Conservation (phyloP, 2,329 filamentous ascomycete species). For the Aspergillus vadensis region DNA sequence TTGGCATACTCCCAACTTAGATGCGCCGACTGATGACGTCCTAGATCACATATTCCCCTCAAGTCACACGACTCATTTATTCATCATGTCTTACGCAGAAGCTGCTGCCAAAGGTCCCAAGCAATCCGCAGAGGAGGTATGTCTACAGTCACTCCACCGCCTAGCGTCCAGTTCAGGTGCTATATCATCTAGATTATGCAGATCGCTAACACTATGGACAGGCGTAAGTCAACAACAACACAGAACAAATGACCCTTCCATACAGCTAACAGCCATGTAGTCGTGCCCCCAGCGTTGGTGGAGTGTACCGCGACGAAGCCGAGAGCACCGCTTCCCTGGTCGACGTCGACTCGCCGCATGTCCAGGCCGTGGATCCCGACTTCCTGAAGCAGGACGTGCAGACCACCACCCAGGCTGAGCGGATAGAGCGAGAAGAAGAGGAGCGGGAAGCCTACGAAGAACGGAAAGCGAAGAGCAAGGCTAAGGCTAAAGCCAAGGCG, state of each 20-base stretch:
- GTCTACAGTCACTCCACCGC: constrained; percentile 16
- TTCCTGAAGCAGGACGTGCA: constrained; percentile 47
- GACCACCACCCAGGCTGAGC: constrained; percentile 50
- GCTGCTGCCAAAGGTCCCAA: constrained; percentile 50
- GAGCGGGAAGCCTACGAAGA: constrained; percentile 33
- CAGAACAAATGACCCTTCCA: neutral
- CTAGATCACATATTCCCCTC: constrained; percentile 2
- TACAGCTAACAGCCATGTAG: constrained; percentile 27
- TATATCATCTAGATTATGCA: neutral
- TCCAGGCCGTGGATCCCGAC: constrained; percentile 45
- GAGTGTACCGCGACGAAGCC: constrained; percentile 42
- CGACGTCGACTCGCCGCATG: constrained; percentile 52
- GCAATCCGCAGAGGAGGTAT: constrained; percentile 51
- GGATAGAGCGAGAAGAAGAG: constrained; percentile 45
- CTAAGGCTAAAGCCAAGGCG: constrained; percentile 38
- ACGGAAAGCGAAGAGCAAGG: constrained; percentile 35
- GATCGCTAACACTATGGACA: constrained; percentile 21
- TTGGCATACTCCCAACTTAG: neutral
- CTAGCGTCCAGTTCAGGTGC: neutral
- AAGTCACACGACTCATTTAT: constrained; percentile 1
- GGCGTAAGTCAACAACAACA: constrained; percentile 39
- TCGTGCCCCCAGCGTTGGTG: constrained; percentile 43
- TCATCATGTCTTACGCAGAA: constrained; percentile 52
- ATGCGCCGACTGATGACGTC: constrained; percentile 3
- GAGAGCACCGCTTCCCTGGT: constrained; percentile 48